Evolutionary conservation across 306 rosid species (phyloP).

Genomic region (Calophaca sinica): DNA sequence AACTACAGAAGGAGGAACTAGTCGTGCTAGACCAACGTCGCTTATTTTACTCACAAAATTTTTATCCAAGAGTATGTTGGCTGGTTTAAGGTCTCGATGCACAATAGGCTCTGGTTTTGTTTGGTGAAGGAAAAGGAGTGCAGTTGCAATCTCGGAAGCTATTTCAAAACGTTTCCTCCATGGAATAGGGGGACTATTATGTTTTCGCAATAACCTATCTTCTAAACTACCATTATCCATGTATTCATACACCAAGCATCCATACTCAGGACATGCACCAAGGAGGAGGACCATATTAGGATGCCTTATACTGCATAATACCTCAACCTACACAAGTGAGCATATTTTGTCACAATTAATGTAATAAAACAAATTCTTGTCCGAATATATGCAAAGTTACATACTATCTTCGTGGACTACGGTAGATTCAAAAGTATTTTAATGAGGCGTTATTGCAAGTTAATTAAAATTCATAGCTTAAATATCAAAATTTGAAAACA

Average conservation of each 20-base stretch:
- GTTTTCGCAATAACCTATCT: constrained; percentile 52
- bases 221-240: constrained; percentile 69
- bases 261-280: constrained; percentile 68
- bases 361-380: constrained; percentile 15
- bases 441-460: not conserved
- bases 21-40: constrained; percentile 90
- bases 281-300: constrained; percentile 69
- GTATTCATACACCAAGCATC: constrained; percentile 67
- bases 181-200: constrained; percentile 51
- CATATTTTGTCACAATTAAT: not conserved
- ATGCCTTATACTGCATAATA: constrained; percentile 63
- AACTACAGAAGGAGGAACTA: constrained; percentile 79
- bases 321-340: constrained; percentile 51
- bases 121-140: constrained; percentile 94
- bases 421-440: too few relatives aligned
- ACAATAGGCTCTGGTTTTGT: constrained; percentile 92
- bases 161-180: constrained; percentile 76
- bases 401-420: not conserved
- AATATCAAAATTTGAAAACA: not conserved
- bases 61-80: constrained; percentile 84
- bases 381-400: not conserved
- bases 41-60: constrained; percentile 86
- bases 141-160: constrained; percentile 81
- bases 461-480: too few relatives aligned
- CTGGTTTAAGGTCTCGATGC: constrained; percentile 95